These are phyloP conservation scores for Jacaranda copaia DNA, from an alignment of 257 asterid species.

Conservation along the genomic window DNA sequence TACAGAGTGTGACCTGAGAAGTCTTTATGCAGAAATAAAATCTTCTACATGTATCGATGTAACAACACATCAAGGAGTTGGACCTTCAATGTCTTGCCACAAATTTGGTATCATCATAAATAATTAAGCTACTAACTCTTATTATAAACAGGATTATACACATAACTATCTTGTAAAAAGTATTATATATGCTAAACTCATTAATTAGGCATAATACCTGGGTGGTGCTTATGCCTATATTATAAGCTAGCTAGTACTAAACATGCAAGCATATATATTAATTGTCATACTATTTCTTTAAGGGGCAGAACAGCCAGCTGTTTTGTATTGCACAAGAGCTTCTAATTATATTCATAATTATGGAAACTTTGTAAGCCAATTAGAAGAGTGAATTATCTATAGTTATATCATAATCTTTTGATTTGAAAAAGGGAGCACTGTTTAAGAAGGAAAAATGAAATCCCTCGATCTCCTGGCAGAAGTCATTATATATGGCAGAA, in stretches of 20 bases:
- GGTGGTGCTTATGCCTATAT: too few relatives aligned
- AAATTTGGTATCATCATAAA: too few relatives aligned
- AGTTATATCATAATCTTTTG: background rate
- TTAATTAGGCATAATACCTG: too few relatives aligned
- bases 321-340: slow-evolving; percentile 40
- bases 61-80: too few relatives aligned
- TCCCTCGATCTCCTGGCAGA: background rate
- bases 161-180: too few relatives aligned
- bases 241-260: background rate
- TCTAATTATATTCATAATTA: slow-evolving; percentile 35
- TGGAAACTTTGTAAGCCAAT: background rate
- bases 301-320: slow-evolving; percentile 46
- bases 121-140: too few relatives aligned
- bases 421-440: background rate
- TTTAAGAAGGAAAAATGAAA: slow-evolving; percentile 2
- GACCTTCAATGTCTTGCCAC: too few relatives aligned
- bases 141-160: too few relatives aligned
- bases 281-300: slow-evolving; percentile 8
- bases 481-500: slow-evolving; percentile 1
- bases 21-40: too few relatives aligned
- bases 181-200: too few relatives aligned
- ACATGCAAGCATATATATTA: background rate
- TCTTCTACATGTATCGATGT: too few relatives aligned
- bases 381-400: background rate
- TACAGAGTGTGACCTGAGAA: too few relatives aligned